A percentile compares a stretch with the other conserved stretches of the same genome.
phyloP scores from a whole-genome alignment of 2,329 filamentous ascomycete genomes.

The Corynespora cassiicola region DNA sequence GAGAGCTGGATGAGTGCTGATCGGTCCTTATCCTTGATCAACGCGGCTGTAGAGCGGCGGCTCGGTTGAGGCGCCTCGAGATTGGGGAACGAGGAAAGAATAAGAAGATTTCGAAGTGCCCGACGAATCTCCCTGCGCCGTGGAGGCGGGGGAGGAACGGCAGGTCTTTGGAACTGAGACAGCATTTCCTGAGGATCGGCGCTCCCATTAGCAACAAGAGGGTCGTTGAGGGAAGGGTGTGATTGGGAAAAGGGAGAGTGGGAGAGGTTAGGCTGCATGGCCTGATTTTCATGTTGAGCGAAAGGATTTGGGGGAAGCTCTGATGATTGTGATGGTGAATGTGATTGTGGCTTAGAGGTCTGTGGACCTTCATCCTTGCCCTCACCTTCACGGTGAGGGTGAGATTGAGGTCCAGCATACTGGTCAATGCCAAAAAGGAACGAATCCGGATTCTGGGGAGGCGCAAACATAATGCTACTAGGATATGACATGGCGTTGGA shows the following conservation, averaged over 20 bases:
- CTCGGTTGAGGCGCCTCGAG: constrained; percentile 47
- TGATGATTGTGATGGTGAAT: constrained; percentile 19
- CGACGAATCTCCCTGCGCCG: constrained; percentile 52
- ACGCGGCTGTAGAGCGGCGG: constrained; percentile 57
- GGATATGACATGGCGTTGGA: constrained; percentile 31
- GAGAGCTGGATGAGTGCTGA: constrained; percentile 64
- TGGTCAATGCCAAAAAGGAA: constrained; percentile 49
- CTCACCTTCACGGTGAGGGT: constrained; percentile 4
- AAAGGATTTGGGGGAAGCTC: constrained; percentile 34
- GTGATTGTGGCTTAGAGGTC: constrained; percentile 14
- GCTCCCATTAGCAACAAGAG: constrained; percentile 20
- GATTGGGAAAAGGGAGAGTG: constrained; percentile 31
- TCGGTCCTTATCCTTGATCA: constrained; percentile 42
- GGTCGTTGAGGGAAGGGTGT: constrained; percentile 34
- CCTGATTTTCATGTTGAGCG: constrained; percentile 14
- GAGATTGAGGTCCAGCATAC: constrained; percentile 29
- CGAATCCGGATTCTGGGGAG: constrained; percentile 35
- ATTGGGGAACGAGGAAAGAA: constrained; percentile 55
- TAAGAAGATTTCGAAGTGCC: constrained; percentile 63
- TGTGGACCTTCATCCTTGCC: constrained; percentile 8
- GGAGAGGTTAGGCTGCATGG: constrained; percentile 16
- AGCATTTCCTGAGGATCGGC: constrained; percentile 26
- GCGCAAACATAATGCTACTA: constrained; percentile 40
- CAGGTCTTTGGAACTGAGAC: constrained; percentile 27
- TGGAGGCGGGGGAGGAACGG: constrained; percentile 25